These are phyloP conservation scores for Graphium sp. DNA, from an alignment of 2,329 filamentous ascomycete genomes.

Conservation along the genomic window DNA sequence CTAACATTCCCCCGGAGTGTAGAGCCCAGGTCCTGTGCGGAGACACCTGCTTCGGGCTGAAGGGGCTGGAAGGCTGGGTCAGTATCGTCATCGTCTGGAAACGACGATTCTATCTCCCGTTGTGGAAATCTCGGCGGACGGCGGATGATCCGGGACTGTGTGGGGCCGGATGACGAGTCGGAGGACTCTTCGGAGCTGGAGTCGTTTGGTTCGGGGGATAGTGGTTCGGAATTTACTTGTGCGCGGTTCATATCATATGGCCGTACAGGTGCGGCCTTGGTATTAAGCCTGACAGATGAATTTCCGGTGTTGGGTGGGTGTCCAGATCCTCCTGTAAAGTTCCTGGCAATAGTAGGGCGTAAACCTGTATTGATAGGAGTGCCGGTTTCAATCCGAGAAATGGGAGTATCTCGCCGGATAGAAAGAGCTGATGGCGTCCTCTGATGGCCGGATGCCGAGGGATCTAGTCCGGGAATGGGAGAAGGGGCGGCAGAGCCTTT, in stretches of 20 bases:
- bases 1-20: slow-evolving; percentile 30
- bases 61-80: slow-evolving; percentile 39
- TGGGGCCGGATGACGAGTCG: slow-evolving; percentile 31
- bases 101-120: slow-evolving; percentile 20
- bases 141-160: slow-evolving; percentile 42
- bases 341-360: slow-evolving; percentile 28
- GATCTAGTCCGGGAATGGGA: slow-evolving; percentile 34
- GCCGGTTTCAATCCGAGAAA: slow-evolving; percentile 27
- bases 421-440: slow-evolving; percentile 37
- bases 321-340: slow-evolving; percentile 7
- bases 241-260: slow-evolving; percentile 10
- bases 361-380: slow-evolving; percentile 24
- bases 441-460: slow-evolving; percentile 16
- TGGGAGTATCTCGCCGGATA: slow-evolving; percentile 38
- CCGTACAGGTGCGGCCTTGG: slow-evolving; percentile 8
- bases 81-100: slow-evolving; percentile 38
- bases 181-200: slow-evolving; percentile 22
- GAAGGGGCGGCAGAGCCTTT: slow-evolving; percentile 40
- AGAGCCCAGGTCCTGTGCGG: slow-evolving; percentile 29
- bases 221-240: slow-evolving; percentile 8
- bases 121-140: slow-evolving; percentile 33
- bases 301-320: slow-evolving; percentile 13
- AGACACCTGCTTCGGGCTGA: slow-evolving; percentile 16
- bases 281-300: slow-evolving; percentile 12
- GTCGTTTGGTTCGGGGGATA: slow-evolving; percentile 19